Conservation (phyloP, 2,329 filamentous ascomycete species). For the Aspergillus ruber region DNA sequence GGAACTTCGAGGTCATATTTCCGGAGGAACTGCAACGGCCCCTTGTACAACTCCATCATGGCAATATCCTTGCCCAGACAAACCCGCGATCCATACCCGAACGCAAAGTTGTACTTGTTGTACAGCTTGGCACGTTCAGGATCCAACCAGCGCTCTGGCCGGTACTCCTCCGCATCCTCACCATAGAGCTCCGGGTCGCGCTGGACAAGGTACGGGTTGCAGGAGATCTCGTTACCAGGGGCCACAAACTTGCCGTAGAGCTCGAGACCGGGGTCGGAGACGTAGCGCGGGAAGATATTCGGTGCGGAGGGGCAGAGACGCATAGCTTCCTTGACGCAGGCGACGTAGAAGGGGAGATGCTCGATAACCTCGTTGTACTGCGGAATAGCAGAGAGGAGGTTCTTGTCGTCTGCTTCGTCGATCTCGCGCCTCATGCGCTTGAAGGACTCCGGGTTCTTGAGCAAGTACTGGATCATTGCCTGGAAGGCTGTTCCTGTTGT, state of each 20-base stretch:
- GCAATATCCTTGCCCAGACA: slow-evolving; percentile 48
- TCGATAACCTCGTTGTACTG: slow-evolving; percentile 40
- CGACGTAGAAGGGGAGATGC: slow-evolving; percentile 44
- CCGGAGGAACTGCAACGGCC: slow-evolving; percentile 27
- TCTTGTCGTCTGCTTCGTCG: slow-evolving; percentile 30
- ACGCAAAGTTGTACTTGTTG: slow-evolving; percentile 45
- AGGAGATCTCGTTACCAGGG: slow-evolving; percentile 41
- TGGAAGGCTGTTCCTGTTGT: slow-evolving; percentile 49
- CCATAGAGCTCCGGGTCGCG: slow-evolving; percentile 39
- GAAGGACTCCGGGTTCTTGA: slow-evolving; percentile 37
- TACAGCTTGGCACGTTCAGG: slow-evolving; percentile 35
- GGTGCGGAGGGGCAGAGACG: slow-evolving; percentile 47
- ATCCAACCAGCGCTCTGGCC: slow-evolving; percentile 38
- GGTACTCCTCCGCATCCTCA: slow-evolving; percentile 34
- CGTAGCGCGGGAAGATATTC: slow-evolving; percentile 46
- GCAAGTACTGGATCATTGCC: slow-evolving; percentile 40
- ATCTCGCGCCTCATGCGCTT: slow-evolving; percentile 45
- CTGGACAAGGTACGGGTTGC: slow-evolving; percentile 44
- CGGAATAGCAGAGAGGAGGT: slow-evolving; percentile 26
- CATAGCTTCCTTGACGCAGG: slow-evolving; percentile 47
- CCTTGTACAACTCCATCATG: slow-evolving; percentile 49
- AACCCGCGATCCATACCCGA: slow-evolving; percentile 45
- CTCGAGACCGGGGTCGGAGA: slow-evolving; percentile 29
- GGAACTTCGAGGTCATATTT: slow-evolving; percentile 17
- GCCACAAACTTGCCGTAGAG: slow-evolving; percentile 37